Evolutionary conservation across 2,329 filamentous ascomycete genomes (phyloP).

Genomic region (Clarireedia homoeocarpa): DNA sequence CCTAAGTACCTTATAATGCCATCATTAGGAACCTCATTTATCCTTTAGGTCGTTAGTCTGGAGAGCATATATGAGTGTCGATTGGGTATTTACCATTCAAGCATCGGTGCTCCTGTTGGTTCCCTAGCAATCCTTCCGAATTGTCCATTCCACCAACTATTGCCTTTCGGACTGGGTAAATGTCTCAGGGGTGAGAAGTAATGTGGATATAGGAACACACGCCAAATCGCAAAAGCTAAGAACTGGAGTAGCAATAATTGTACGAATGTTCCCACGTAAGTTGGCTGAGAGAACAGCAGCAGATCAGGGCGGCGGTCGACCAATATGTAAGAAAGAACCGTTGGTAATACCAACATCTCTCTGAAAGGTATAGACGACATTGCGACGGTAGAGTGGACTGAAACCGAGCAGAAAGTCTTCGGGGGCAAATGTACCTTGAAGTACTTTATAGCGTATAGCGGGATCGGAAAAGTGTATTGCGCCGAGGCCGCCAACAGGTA

Average conservation of each 20-base stretch:
- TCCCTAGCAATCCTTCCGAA: constrained; percentile 31
- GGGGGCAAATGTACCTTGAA: not conserved
- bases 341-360: constrained; percentile 18
- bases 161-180: constrained; percentile 42
- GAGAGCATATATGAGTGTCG: not conserved
- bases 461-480: not conserved
- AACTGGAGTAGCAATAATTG: constrained; percentile 34
- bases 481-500: not conserved
- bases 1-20: constrained; percentile 61
- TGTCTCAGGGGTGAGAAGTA: constrained; percentile 50
- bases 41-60: constrained; percentile 34
- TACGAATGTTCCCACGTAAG: constrained; percentile 33
- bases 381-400: not conserved
- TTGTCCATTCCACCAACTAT: constrained; percentile 40
- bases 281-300: constrained; percentile 20
- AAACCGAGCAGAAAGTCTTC: not conserved
- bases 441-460: not conserved
- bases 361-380: constrained; percentile 23
- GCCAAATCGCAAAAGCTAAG: constrained; percentile 32
- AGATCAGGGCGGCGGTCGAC: constrained; percentile 19
- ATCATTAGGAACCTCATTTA: constrained; percentile 53
- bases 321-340: constrained; percentile 17
- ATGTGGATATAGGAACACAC: constrained; percentile 46
- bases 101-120: constrained; percentile 32
- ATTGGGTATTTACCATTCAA: constrained; percentile 27